phyloP scores from a whole-genome alignment of 768 basidiomycete genomes.

The Chalciporus pseudorubinellus region DNA sequence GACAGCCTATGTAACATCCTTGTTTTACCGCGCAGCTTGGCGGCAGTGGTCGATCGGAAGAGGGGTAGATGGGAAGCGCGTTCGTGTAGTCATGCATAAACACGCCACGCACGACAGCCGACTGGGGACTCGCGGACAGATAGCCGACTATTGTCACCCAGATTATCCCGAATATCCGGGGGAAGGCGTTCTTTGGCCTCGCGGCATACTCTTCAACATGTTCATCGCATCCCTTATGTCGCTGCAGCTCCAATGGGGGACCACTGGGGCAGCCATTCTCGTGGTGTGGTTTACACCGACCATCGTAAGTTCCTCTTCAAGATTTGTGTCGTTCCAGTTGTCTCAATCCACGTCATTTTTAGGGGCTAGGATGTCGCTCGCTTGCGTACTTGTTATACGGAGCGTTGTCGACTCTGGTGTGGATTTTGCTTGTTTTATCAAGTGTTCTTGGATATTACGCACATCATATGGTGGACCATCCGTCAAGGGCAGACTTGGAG shows the following conservation, averaged over 20 bases:
- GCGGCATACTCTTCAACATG: constrained; percentile 24
- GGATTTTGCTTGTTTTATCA: constrained; percentile 31
- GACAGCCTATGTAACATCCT: constrained; percentile 11
- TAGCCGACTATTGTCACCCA: constrained; percentile 21
- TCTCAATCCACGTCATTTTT: background rate
- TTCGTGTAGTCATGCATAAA: background rate
- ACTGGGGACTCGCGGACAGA: constrained; percentile 16
- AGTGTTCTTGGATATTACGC: constrained; percentile 26
- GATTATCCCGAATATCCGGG: background rate
- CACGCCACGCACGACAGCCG: constrained; percentile 14
- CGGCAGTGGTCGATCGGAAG: background rate
- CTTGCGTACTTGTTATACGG: constrained; percentile 32
- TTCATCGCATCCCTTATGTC: constrained; percentile 30
- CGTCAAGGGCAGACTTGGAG: background rate
- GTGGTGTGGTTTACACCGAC: constrained; percentile 33
- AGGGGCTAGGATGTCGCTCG: constrained; percentile 37
- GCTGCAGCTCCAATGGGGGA: constrained; percentile 34
- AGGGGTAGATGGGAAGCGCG: background rate
- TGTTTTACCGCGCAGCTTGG: constrained; percentile 20
- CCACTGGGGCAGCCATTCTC: constrained; percentile 29
- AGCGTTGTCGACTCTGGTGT: constrained; percentile 26
- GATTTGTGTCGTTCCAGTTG: background rate
- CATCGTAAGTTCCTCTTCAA: constrained; percentile 6
- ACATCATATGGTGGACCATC: constrained; percentile 2
- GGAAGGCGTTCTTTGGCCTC: constrained; percentile 18